Base-by-base conservation (phyloP, 2,329 filamentous ascomycete species). In the Talaromyces sp. region DNA sequence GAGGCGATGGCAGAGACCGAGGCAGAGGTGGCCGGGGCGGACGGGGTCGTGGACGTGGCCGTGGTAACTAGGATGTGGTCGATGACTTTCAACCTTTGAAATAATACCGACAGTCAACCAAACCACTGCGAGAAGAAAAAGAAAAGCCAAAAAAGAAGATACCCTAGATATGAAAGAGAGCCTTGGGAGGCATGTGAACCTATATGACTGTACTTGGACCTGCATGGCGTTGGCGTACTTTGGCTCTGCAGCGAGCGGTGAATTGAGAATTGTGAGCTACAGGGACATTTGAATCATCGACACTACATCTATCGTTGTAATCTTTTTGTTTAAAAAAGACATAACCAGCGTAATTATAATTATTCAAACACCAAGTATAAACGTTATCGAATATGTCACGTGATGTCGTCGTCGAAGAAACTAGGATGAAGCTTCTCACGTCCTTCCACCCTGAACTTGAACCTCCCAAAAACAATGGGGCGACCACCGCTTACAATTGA, bases 11-110 rank as follows among this genome's bases (percentile, higher is more conserved):
- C 55, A 72, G 72, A 67, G 67, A 77, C 62, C 71, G 76, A 60
- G 72, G 80, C 65, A 70, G 77, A 58, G 74, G 75, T 57, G 74
- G 77, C 62, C 74, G 78, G 33, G 75, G 78, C 28, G 77, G 77
- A 59, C 75, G 76, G 58, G 76, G 78, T 44, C 75, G 79, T 44
- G 77, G 78, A 42, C 72, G 77, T 67, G 78, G 76, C 44, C 71
- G 77, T 61, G 76, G 75, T 61, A 47, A 47, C 44, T 47, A 47
- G 70, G 74, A 65, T 42, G 68, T 65, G 54, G 68, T 22, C 44
- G 44, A 47, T 25, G 22, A 19, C 44, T 47, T 47, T 25, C 11
- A 47, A 22, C 66, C 58, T 54, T 30, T n/a, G 27, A 19, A 30
- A 28, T 17, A 28, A 28, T 17, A 28, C 15, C 25, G 11, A 30